Evolutionary conservation across 257 asterid species (phyloP), one percentile per base, ranked within the genome.

Genomic region (Linderniella brevidens): DNA sequence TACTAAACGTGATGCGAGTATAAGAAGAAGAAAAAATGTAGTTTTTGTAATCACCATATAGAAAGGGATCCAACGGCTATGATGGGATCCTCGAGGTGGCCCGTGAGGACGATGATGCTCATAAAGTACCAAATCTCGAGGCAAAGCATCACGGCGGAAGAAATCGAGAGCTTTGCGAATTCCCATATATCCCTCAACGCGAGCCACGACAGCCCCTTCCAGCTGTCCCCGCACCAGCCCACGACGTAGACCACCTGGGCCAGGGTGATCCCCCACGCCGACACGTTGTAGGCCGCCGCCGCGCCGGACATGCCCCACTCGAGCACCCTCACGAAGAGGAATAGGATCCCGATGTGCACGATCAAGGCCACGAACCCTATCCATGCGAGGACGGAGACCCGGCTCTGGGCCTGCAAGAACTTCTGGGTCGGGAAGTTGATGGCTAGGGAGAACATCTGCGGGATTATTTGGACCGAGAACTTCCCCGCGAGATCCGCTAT

Each of bases 91-190:
- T 69, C 83, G 13, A 90, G 94, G 57, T 84, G 94, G 8, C 94
- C 98, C 0, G 94, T 90, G 18, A 90, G 82, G 52, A 90, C 93
- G 53, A 85, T 79, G 6, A 90, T 84, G 64, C 93, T 90, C 98
- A 90, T 90, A 40, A 90, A 90, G 58, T 90, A 90, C 98, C 98
- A 85, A 59, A 90, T 90, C 76, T 90, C 98, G 62, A 90, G 64
- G 64, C 94, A 90, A 68, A 85, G 83, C 98, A 90, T 81, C 44
- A 85, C 52, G 5, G 96, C 98, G 0, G 96, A 90, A 41, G 82
- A 88, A 8, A 90, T 8, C 0, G 98, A 90, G 25, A 90, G 88
- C 75, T 48, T 77, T 0, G 72, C 54, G 13, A 90, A 90, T 0
- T 66, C 65, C 92, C 93, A 79, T 20, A 90, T 63, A 5, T 79